A percentile compares a stretch with the other conserved stretches of the same genome.
phyloP scores from a whole-genome alignment of 1,284 basidiomycete genomes.

The Ceratobasidium sp. region DNA sequence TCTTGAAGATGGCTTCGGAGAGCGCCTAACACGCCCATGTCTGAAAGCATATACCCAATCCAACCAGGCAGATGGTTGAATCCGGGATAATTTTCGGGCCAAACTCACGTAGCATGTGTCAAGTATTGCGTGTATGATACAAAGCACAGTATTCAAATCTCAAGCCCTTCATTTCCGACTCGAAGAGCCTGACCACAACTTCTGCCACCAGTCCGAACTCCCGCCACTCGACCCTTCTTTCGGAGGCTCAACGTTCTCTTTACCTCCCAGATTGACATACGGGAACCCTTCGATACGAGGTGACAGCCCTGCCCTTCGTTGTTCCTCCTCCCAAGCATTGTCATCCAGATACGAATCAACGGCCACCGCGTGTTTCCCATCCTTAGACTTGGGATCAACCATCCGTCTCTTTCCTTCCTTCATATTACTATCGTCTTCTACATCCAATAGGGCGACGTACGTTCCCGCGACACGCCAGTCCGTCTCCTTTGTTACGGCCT shows the following conservation, averaged over 20 bases:
- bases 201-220: constrained; percentile 25
- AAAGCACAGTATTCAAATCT: not conserved
- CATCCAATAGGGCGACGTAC: constrained; percentile 69
- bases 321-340: constrained; percentile 66
- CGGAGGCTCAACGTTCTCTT: constrained; percentile 23
- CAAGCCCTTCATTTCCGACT: not conserved
- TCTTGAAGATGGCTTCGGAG: too few relatives aligned
- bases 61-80: too few relatives aligned
- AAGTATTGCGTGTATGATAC: not conserved
- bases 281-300: constrained; percentile 45
- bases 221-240: constrained; percentile 1
- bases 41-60: constrained; percentile 2
- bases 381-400: constrained; percentile 44
- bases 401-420: constrained; percentile 48
- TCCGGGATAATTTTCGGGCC: too few relatives aligned
- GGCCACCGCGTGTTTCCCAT: constrained; percentile 59
- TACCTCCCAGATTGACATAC: constrained; percentile 42
- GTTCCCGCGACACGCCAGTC: constrained; percentile 72
- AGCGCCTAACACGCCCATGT: not conserved
- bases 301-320: constrained; percentile 39
- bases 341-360: constrained; percentile 71
- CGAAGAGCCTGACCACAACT: constrained; percentile 24
- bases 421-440: constrained; percentile 48
- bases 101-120: too few relatives aligned
- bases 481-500: constrained; percentile 72